Conservation (phyloP, 768 basidiomycete genomes). For the Lactarius tabidus region DNA sequence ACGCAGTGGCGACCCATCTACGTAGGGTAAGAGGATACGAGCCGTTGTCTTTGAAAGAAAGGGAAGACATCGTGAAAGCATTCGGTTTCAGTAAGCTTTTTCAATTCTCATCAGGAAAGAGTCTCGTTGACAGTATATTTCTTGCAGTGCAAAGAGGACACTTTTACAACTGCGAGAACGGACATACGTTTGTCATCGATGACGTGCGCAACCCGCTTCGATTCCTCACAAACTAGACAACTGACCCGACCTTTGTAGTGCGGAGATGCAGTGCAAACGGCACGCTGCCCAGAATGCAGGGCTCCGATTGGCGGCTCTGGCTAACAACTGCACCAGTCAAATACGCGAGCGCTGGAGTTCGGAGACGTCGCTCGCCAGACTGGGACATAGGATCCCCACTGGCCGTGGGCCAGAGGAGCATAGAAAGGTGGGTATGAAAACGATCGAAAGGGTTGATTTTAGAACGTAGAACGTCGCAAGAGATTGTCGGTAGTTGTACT, state of each 20-base stretch:
- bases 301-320: slow-evolving; percentile 47
- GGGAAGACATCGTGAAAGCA: slow-evolving; percentile 29
- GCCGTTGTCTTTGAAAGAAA: slow-evolving; percentile 29
- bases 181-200: slow-evolving; percentile 57
- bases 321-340: slow-evolving; percentile 42
- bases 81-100: slow-evolving; percentile 30
- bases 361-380: slow-evolving; percentile 38
- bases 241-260: slow-evolving; percentile 38
- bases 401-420: slow-evolving; percentile 29
- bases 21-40: slow-evolving; percentile 25
- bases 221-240: background rate
- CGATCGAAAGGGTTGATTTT: too few relatives aligned
- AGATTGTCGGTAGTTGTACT: too few relatives aligned
- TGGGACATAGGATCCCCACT: slow-evolving; percentile 34
- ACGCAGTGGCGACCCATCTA: slow-evolving; percentile 24
- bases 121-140: background rate
- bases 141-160: slow-evolving; percentile 31
- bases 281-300: slow-evolving; percentile 56
- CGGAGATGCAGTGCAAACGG: slow-evolving; percentile 48
- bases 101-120: background rate
- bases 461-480: too few relatives aligned
- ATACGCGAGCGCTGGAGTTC: slow-evolving; percentile 45
- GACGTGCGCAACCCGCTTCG: slow-evolving; percentile 39
- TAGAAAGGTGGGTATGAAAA: slow-evolving; percentile 11
- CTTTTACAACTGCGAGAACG: slow-evolving; percentile 43